Percentiles rank a stretch among this genome's conserved stretches.
Evolutionary conservation across 495 filamentous ascomycete genomes (phyloP).

Genomic region (Beverwykella pulmonaria): DNA sequence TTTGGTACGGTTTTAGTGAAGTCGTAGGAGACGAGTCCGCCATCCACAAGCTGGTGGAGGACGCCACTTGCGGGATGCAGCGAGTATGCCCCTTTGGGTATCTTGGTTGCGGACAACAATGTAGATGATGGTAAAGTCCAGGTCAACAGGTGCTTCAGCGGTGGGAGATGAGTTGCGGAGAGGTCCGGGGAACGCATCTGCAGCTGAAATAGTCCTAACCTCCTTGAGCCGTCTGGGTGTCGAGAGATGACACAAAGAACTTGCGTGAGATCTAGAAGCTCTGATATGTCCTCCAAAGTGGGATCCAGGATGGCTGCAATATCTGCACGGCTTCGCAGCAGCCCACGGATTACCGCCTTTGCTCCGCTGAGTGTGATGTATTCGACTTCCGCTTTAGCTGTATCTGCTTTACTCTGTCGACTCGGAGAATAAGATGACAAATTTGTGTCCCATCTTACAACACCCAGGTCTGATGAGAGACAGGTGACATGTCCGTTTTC

Average conservation of each 20-base stretch:
- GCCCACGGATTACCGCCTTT: slow-evolving; percentile 48
- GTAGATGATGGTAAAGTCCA: slow-evolving; percentile 30
- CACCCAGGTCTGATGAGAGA: slow-evolving; percentile 54
- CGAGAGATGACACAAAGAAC: slow-evolving; percentile 29
- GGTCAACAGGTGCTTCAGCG: slow-evolving; percentile 32
- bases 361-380: slow-evolving; percentile 46
- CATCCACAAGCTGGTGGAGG: slow-evolving; percentile 55
- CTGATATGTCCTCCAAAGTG: slow-evolving; percentile 15
- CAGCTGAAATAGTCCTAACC: slow-evolving; percentile 32
- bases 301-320: slow-evolving; percentile 41
- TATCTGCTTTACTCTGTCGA: neutral
- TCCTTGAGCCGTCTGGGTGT: neutral
- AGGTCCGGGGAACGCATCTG: slow-evolving; percentile 22
- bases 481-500: slow-evolving; percentile 54
- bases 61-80: slow-evolving; percentile 60
- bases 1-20: slow-evolving; percentile 54
- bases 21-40: slow-evolving; percentile 54
- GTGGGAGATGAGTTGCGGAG: slow-evolving; percentile 24
- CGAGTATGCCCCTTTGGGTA: slow-evolving; percentile 43
- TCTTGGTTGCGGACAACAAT: neutral
- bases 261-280: slow-evolving; percentile 28
- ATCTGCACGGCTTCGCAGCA: slow-evolving; percentile 53
- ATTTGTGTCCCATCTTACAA: slow-evolving; percentile 43
- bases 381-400: slow-evolving; percentile 48
- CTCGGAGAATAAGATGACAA: slow-evolving; percentile 7